A percentile compares a stretch with the other conserved stretches of the same genome.
Conservation (phyloP, 1,284 basidiomycete genomes). For the Boletus smithii region DNA sequence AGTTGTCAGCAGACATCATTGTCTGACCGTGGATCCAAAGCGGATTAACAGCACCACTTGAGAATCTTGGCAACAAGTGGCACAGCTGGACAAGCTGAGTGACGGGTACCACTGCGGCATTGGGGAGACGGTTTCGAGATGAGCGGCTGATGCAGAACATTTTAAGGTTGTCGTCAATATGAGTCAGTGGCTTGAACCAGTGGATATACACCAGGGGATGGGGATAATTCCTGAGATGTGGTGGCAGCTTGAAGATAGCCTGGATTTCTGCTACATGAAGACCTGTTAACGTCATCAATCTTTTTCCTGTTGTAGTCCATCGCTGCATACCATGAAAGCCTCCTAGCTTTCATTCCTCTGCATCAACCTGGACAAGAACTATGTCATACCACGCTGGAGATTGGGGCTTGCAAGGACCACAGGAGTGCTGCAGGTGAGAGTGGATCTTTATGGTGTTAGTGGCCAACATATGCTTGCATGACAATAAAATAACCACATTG, state of each 20-base stretch:
- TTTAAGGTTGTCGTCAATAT: not conserved
- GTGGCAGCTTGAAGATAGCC: constrained; percentile 12
- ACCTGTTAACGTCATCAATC: too few species aligned
- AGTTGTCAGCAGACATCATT: not conserved
- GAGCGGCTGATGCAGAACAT: constrained; percentile 7
- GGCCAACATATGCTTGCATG: too few species aligned
- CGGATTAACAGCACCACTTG: not conserved
- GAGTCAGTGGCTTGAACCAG: constrained; percentile 11
- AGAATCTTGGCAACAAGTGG: constrained; percentile 14
- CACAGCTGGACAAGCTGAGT: constrained; percentile 3
- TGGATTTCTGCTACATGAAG: constrained; percentile 6
- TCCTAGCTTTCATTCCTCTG: too few species aligned
- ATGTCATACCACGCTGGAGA: too few species aligned
- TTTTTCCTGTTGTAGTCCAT: too few species aligned
- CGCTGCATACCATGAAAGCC: constrained; percentile 10
- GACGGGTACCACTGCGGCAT: constrained; percentile 1
- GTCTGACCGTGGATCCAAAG: not conserved
- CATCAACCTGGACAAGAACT: too few species aligned
- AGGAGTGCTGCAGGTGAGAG: too few species aligned
- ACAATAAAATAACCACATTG: too few species aligned
- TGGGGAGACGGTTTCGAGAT: not conserved
- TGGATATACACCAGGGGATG: constrained; percentile 4
- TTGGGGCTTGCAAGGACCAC: too few species aligned
- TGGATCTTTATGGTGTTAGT: too few species aligned
- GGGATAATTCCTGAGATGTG: not conserved